These are phyloP conservation scores for Gyromitra esculenta DNA, from an alignment of 2,329 filamentous ascomycete genomes.

Conservation along the genomic window DNA sequence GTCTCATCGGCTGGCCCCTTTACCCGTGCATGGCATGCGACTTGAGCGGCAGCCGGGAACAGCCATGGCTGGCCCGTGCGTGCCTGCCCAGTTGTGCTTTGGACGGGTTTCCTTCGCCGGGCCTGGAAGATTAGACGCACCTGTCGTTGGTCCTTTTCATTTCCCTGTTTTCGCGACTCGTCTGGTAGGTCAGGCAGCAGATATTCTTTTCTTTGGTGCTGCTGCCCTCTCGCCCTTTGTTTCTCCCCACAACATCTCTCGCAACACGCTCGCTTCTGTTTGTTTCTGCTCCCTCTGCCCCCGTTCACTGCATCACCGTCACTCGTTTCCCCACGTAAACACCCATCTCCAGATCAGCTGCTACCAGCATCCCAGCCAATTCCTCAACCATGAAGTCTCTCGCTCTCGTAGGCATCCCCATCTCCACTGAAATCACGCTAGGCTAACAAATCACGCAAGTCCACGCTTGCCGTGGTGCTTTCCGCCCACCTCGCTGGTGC, in stretches of 20 bases:
- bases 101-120: background rate
- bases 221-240: background rate
- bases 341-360: background rate
- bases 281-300: background rate
- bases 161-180: background rate
- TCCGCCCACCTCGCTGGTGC: slow-evolving; percentile 64
- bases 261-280: slow-evolving; percentile 21
- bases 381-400: slow-evolving; percentile 12
- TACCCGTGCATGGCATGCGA: background rate
- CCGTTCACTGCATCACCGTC: slow-evolving; percentile 1
- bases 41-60: background rate
- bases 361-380: background rate
- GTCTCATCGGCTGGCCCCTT: background rate
- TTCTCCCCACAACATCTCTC: slow-evolving; percentile 2
- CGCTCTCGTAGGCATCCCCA: slow-evolving; percentile 2
- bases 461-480: slow-evolving; percentile 28
- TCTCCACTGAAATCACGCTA: background rate
- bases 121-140: background rate
- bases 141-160: slow-evolving; percentile 4
- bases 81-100: background rate
- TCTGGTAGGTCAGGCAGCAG: background rate
- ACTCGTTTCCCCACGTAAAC: slow-evolving; percentile 28
- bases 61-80: slow-evolving; percentile 16
- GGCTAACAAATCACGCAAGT: slow-evolving; percentile 32
- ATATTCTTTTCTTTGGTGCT: background rate